phyloP scores from a whole-genome alignment of 1,284 basidiomycete genomes.

The Naganishia cerealis region DNA sequence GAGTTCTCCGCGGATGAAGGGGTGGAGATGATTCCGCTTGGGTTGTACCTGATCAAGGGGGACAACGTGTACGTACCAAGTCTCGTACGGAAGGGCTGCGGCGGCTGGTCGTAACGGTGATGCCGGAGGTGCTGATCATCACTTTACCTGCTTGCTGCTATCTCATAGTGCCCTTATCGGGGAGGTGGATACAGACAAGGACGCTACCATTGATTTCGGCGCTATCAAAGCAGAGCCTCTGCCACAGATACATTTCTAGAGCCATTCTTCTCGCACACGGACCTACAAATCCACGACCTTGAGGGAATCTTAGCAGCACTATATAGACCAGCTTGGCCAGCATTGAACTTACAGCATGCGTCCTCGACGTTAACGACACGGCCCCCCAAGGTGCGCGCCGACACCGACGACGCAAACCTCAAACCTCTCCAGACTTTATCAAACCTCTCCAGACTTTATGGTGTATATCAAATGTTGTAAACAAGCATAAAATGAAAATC shows the following conservation, averaged over 20 bases:
- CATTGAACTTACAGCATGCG: slow-evolving; percentile 1
- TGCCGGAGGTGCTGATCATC: slow-evolving; percentile 1
- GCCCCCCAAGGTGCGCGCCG: no score
- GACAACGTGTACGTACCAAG: slow-evolving; percentile 79
- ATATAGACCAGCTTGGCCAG: neutral
- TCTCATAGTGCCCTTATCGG: slow-evolving; percentile 75
- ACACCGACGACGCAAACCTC: no score
- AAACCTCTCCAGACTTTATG: neutral
- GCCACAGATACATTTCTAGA: slow-evolving; percentile 42
- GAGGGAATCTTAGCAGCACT: neutral
- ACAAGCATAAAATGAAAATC: slow-evolving; percentile 5
- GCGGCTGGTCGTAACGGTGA: neutral
- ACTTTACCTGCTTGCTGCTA: slow-evolving; percentile 34
- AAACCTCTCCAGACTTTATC: neutral
- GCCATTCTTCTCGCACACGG: neutral
- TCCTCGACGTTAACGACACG: no score
- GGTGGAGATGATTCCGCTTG: slow-evolving; percentile 92
- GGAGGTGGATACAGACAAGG: slow-evolving; percentile 81
- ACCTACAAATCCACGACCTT: neutral
- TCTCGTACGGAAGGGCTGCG: neutral
- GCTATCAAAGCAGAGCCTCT: slow-evolving; percentile 80
- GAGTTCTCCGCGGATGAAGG: slow-evolving; percentile 85
- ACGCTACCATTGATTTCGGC: slow-evolving; percentile 74
- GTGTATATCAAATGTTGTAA: slow-evolving; percentile 5
- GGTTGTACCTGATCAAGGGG: slow-evolving; percentile 93